Evolutionary conservation across 192 early-diverging fungal genomes (phyloP), one percentile per base, ranked within the genome.

Genomic region (Glomus cerebriforme): DNA sequence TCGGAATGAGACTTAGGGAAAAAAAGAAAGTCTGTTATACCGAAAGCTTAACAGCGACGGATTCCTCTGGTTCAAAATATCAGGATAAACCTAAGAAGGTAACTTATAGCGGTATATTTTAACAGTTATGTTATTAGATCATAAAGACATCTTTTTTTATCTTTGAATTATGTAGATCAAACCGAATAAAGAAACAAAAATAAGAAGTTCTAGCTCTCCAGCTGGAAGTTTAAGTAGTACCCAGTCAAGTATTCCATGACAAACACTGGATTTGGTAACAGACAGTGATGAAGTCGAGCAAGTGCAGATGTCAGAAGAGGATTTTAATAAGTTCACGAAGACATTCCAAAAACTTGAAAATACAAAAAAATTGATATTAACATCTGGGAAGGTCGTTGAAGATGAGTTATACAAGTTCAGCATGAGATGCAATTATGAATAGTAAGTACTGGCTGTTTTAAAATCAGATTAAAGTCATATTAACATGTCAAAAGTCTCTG

Each of bases 341-440:
- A 71, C 34, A 73, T 81, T 78, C 39, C 63, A 66, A 37, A 69
- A 59, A 66, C 32, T 73, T 47, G 68, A 64, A 73, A 59, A 81
- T 24, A 77, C 45, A 4, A 68, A 73, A 69, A 81, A 81, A 73
- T 81, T 68, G 76, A 34, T 49, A 35, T 66, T 81, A 49, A 63
- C 60, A 47, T 77, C 81, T 68, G 69, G 70, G 13, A 81, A 81
- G 54, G 75, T 72, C 64, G 70, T 81, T 15, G 70, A 81, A 72
- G 76, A 81, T 49, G 80, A 78, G 45, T 73, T 81, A 64, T 81
- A 81, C 29, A 78, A 81, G 64, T 81, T 78, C 78, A 59, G 67
- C 0, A 73, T 68, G 62, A 68, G 70, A 73, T 77, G 69, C 49
- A 54, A 19, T 60, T 78, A 81, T 73, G 62, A 81, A 78, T 47